A percentile compares a stretch with the other conserved stretches of the same genome.
These are phyloP conservation scores for Verticillium zaregamsianum DNA, from an alignment of 2,329 filamentous ascomycete species.

Conservation along the genomic window DNA sequence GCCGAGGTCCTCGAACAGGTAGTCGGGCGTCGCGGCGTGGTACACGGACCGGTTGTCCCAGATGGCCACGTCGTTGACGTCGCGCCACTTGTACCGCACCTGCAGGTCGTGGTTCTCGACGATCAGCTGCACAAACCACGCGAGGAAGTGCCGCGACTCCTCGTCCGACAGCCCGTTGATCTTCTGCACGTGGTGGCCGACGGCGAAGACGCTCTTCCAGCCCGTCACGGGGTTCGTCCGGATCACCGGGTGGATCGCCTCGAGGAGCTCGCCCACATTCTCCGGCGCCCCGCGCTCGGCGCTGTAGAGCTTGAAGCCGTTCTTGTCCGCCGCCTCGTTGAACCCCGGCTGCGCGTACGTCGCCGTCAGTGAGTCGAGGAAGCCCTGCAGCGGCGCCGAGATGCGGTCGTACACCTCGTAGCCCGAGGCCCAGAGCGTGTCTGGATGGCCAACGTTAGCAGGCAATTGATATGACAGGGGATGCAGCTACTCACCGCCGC, in stretches of 20 bases:
- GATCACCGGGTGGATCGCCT: constrained; percentile 49
- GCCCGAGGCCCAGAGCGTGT: constrained; percentile 64
- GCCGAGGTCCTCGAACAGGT: constrained; percentile 38
- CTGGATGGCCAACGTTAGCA: constrained; percentile 19
- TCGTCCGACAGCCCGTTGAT: constrained; percentile 46
- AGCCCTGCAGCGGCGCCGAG: constrained; percentile 49
- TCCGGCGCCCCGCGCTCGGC: constrained; percentile 43
- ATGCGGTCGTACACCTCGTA: constrained; percentile 65
- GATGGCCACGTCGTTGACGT: constrained; percentile 46
- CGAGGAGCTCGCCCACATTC: constrained; percentile 43
- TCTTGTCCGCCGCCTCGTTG: constrained; percentile 38
- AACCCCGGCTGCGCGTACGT: constrained; percentile 49
- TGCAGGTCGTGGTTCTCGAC: constrained; percentile 54
- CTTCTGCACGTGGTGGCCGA: constrained; percentile 44
- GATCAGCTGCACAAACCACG: constrained; percentile 47
- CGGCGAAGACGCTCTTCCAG: constrained; percentile 51
- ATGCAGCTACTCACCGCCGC: constrained; percentile 36
- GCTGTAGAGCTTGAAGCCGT: constrained; percentile 41
- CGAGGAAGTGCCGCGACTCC: constrained; percentile 43
- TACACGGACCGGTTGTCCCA: constrained; percentile 57
- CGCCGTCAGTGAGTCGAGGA: constrained; percentile 55
- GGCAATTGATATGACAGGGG: not conserved
- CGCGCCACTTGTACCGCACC: constrained; percentile 40
- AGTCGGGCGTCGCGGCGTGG: constrained; percentile 51
- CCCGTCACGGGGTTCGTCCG: constrained; percentile 56